Base-by-base conservation (phyloP, 495 filamentous ascomycete genomes). In the Niebla homalea region DNA sequence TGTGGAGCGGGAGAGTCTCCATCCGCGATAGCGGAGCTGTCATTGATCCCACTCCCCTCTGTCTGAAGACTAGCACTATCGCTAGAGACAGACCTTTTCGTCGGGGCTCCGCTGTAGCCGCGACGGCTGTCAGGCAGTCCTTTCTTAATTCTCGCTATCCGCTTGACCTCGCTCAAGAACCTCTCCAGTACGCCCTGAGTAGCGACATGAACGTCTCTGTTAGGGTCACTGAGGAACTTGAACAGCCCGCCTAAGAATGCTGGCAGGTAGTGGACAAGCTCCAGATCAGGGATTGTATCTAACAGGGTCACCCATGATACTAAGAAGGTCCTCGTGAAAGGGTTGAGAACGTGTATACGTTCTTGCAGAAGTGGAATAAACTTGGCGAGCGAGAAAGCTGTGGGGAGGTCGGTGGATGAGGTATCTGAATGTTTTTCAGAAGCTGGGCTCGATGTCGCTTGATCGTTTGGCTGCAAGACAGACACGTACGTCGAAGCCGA, bases 401-500 rank as follows among this genome's bases (percentile, higher is more conserved):
- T 96, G 2, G 85, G 87, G 2, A 80, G 67, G 10, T 84, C 76
- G 2, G 70, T 53, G 25, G 78, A 68, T 10, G 72, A 70, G 5
- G 73, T 70, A 14, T 70, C 69, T 20, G 63, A 69, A 4, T 73
- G 69, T 38, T 77, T 74, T 50, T 72, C 74, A 36, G 69, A 66
- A 36, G 61, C 64, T 23, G 70, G 63, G 43, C 74, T 76, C 21
- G 69, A 60, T 18, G 58, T 57, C 6, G 67, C 64, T 45, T 69
- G 64, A 12, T 76, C 66, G 19, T 66, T 58, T 8, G 61, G 58
- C 46, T 92, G 81, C 42, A 99, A 67, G 2, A 96, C 74, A 0
- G 90, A 96, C 14, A 97, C 81, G 63, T 97, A 97, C 6, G 89
- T 90, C 25, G 93, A 84, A 5, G 93, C 93, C 4, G 89, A 95